Conservation (phyloP, 352 stramenopile species). For the Pythium oligandrum region DNA sequence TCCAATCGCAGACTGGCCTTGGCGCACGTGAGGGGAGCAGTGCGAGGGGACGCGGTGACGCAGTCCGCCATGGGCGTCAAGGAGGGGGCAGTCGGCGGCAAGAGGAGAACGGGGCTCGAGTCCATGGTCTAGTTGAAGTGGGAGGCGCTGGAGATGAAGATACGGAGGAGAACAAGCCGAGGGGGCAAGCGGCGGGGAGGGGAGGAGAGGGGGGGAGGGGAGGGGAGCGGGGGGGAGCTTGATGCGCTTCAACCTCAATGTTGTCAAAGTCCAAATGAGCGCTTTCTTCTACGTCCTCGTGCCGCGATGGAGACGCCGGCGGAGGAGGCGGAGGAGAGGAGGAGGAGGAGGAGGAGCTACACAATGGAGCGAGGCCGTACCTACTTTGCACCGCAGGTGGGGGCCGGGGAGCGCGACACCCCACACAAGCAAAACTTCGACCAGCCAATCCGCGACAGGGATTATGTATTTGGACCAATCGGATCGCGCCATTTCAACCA, state of each 20-base stretch:
- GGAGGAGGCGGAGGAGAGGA: constrained; percentile 10
- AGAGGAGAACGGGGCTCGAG: constrained; percentile 22
- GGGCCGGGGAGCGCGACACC: constrained; percentile 10
- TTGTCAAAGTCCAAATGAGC: constrained; percentile 70
- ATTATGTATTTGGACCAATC: constrained; percentile 20
- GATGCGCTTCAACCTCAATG: constrained; percentile 33
- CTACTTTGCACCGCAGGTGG: constrained; percentile 16
- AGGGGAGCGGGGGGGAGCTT: constrained; percentile 2
- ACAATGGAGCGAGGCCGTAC: constrained; percentile 13
- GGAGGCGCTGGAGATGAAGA: background rate
- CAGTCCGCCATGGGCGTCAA: constrained; percentile 4
- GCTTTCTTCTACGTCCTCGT: constrained; percentile 9
- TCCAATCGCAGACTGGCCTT: constrained; percentile 10
- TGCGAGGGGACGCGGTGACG: too few species aligned
- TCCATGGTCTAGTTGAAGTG: constrained; percentile 17
- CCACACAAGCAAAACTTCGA: constrained; percentile 10
- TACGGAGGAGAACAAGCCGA: too few species aligned
- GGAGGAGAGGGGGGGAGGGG: constrained; percentile 2
- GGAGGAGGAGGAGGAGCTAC: constrained; percentile 7
- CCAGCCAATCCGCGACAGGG: constrained; percentile 15
- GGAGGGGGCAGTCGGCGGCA: constrained; percentile 15
- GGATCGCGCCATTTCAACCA: background rate
- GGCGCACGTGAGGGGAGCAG: background rate
- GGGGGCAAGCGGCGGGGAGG: too few species aligned
- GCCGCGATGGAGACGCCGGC: constrained; percentile 3